phyloP scores from a whole-genome alignment of 164 flowering plant genomes.

The Macadamia tetraphylla region DNA sequence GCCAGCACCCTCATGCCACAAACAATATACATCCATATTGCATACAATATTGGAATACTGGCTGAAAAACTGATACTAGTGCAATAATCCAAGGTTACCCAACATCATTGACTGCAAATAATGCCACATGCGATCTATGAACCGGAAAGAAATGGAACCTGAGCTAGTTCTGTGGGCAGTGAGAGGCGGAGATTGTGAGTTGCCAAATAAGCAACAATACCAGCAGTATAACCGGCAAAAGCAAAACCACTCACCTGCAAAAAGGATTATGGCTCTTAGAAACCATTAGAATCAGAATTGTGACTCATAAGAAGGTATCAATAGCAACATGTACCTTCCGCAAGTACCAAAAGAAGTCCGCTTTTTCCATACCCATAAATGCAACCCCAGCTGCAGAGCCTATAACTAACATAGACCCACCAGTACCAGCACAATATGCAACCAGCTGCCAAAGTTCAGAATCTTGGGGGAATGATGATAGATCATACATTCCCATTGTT shows the following conservation, averaged over 20 bases:
- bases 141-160: slow-evolving; percentile 51
- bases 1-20: background rate
- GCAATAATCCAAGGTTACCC: background rate
- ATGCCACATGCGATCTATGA: slow-evolving; percentile 20
- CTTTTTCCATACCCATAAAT: slow-evolving; percentile 98
- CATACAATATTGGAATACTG: background rate
- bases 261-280: slow-evolving; percentile 2
- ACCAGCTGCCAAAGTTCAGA: slow-evolving; percentile 94
- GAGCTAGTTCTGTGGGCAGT: slow-evolving; percentile 62
- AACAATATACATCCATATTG: background rate
- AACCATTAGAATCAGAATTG: background rate
- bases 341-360: slow-evolving; percentile 96
- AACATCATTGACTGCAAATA: background rate
- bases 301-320: background rate
- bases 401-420: slow-evolving; percentile 92
- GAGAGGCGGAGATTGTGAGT: slow-evolving; percentile 54
- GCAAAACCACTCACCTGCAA: slow-evolving; percentile 95
- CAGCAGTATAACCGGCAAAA: slow-evolving; percentile 93
- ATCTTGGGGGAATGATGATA: slow-evolving; percentile 76
- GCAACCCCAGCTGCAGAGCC: slow-evolving; percentile 99
- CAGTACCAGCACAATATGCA: slow-evolving; percentile 95
- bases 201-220: slow-evolving; percentile 79
- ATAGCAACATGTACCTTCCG: slow-evolving; percentile 53
- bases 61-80: background rate
- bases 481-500: slow-evolving; percentile 96